Evolutionary conservation across 495 filamentous ascomycete genomes (phyloP), one percentile per base, ranked within the genome.

Genomic region (Oidiodendron maius): DNA sequence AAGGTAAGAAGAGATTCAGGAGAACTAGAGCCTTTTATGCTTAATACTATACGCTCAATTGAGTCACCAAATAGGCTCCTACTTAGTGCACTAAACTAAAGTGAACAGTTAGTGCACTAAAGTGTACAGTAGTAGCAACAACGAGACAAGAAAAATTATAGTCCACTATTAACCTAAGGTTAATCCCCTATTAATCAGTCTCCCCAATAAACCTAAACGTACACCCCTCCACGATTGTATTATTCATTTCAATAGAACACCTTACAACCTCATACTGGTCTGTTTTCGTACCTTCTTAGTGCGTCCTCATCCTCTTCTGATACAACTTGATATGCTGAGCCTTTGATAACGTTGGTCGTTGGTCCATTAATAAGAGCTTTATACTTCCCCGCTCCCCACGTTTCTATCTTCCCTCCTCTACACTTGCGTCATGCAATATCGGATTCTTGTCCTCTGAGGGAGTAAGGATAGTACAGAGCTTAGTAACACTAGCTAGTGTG

Each of bases 261-360:
- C 61, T 40, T 16, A 69, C 63, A 3, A 71, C 62, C 44, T 70
- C 65, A 53, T 74, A 72, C 1, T 44, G 55, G 10, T 59, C 58
- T n/a, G 64, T 69, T 69, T 49, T 72, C 68, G 43, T 68, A 69
- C 4, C 44, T 35, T 37, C 58, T 40, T 24, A 71, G 44, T 32
- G 46, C 51, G 37, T 67, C 63, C 47, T 71, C 64, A 23, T 67
- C 58, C 26, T 71, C 67, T 30, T 52, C 40, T 6, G 51, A 51
- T 17, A 37, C 21, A 3, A 74, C 68, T 30, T 50, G 24, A 50
- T 66, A 74, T 16, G 67, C 64, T 15, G 15, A 64, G 3, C 70
- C 70, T 1, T 61, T 12, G 1, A 71, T 57, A 15, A 39, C 20
- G 5, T 37, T 45, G 0, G 43, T 47, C 18, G 35, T 30, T 2